Conservation (phyloP, 2,329 filamentous ascomycete species). For the Trichoderma breve region DNA sequence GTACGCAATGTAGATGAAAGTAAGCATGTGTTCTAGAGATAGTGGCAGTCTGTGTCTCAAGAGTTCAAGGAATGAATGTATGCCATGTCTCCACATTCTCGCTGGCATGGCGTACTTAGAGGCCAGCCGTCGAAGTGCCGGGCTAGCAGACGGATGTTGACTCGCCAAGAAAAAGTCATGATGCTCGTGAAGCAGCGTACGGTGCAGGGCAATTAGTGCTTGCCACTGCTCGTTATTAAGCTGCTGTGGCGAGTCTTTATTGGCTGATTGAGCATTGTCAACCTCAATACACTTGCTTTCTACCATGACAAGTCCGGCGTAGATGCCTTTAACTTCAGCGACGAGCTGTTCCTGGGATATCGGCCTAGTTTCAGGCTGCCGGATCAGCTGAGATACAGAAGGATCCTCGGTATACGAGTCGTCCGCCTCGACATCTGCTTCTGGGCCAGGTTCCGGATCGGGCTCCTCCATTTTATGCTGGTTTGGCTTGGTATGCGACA, state of each 20-base stretch:
- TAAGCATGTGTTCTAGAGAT: conserved; percentile 84
- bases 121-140: conserved; percentile 65
- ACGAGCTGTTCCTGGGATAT: conserved; percentile 78
- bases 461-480: neutral
- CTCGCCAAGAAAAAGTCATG: conserved; percentile 84
- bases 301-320: conserved; percentile 79
- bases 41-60: conserved; percentile 70
- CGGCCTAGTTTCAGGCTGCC: conserved; percentile 60
- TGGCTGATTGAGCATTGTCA: conserved; percentile 59
- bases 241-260: conserved; percentile 42
- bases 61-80: conserved; percentile 79
- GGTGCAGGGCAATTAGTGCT: conserved; percentile 75
- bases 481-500: neutral
- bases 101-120: conserved; percentile 88
- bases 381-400: conserved; percentile 20
- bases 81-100: conserved; percentile 90
- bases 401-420: neutral
- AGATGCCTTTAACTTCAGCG: conserved; percentile 79
- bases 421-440: neutral
- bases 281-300: conserved; percentile 86
- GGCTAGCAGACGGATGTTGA: conserved; percentile 77
- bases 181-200: conserved; percentile 77
- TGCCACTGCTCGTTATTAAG: conserved; percentile 75
- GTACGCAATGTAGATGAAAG: conserved; percentile 86
- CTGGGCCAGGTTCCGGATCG: neutral